These are phyloP conservation scores for Tilletia setariae DNA, from an alignment of 1,284 basidiomycete genomes.

Conservation along the genomic window DNA sequence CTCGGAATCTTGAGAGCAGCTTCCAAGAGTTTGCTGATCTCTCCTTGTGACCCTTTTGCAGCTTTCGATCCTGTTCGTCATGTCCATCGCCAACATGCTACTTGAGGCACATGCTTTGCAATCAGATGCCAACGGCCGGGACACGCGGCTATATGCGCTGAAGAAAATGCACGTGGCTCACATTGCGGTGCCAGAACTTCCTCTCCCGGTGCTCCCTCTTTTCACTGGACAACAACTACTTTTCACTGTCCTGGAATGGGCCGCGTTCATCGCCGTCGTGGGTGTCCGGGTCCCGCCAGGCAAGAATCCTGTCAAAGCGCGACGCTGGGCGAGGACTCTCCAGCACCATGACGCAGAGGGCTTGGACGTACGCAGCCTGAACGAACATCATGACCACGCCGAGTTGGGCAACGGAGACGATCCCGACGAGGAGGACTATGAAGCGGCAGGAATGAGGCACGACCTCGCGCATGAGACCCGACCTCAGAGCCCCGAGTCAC, in stretches of 20 bases:
- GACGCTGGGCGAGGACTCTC: slow-evolving; percentile 28
- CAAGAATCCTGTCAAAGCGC: slow-evolving; percentile 27
- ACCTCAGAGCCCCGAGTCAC: neutral
- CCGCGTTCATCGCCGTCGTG: slow-evolving; percentile 33
- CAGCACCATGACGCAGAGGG: slow-evolving; percentile 27
- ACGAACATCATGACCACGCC: slow-evolving; percentile 20
- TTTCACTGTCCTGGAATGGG: slow-evolving; percentile 34
- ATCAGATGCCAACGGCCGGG: no score
- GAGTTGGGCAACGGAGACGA: neutral
- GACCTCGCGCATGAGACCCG: neutral
- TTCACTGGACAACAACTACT: slow-evolving; percentile 27
- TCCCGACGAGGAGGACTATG: neutral
- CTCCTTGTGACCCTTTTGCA: neutral
- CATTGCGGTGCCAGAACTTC: slow-evolving; percentile 16
- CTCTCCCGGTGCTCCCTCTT: slow-evolving; percentile 28
- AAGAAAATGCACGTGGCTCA: slow-evolving; percentile 17
- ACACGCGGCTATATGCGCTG: no score
- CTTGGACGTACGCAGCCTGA: slow-evolving; percentile 28
- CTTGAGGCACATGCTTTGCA: slow-evolving; percentile 27
- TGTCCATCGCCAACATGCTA: slow-evolving; percentile 35
- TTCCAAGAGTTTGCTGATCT: neutral
- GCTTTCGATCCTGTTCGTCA: slow-evolving; percentile 34
- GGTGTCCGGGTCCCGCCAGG: slow-evolving; percentile 36
- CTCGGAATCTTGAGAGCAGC: neutral
- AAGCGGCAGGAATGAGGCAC: neutral